Percentiles rank a stretch among this genome's conserved stretches.
Evolutionary conservation across 768 basidiomycete genomes (phyloP).

Genomic region (Dacryopinax primogenitus): DNA sequence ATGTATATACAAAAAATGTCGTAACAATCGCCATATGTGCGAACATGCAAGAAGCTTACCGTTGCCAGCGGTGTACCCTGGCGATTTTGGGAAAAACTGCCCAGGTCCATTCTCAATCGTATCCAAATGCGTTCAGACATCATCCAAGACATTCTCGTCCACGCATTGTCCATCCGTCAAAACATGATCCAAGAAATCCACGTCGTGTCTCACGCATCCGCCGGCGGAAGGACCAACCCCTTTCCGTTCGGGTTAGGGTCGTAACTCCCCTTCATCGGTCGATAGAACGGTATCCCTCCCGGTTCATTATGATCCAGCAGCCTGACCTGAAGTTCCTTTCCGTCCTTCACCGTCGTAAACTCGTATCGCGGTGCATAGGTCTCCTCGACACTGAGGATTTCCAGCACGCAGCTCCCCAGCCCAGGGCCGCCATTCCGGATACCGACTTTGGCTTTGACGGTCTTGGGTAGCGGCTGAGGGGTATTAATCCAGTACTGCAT

Average conservation of each 20-base stretch:
- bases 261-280: conserved; percentile 7
- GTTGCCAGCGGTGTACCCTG: not conserved
- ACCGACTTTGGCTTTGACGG: not conserved
- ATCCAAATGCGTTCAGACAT: not conserved
- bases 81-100: not conserved
- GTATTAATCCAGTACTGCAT: conserved; percentile 3
- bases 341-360: conserved; percentile 6
- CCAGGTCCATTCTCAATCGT: not conserved
- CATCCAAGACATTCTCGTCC: not conserved
- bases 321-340: conserved; percentile 3
- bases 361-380: not conserved
- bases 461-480: conserved; percentile 1
- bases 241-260: conserved; percentile 7
- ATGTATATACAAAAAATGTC: too few relatives aligned
- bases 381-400: not conserved
- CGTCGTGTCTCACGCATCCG: not conserved
- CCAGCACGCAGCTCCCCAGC: conserved; percentile 4
- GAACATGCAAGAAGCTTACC: not conserved
- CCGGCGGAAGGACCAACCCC: not conserved
- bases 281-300: not conserved
- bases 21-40: not conserved
- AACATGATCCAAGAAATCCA: not conserved
- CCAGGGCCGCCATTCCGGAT: not conserved
- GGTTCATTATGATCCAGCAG: not conserved
- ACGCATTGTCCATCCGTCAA: not conserved